phyloP scores from a whole-genome alignment of 148 eudicot genomes.

The Rhododendron ferrugineum region DNA sequence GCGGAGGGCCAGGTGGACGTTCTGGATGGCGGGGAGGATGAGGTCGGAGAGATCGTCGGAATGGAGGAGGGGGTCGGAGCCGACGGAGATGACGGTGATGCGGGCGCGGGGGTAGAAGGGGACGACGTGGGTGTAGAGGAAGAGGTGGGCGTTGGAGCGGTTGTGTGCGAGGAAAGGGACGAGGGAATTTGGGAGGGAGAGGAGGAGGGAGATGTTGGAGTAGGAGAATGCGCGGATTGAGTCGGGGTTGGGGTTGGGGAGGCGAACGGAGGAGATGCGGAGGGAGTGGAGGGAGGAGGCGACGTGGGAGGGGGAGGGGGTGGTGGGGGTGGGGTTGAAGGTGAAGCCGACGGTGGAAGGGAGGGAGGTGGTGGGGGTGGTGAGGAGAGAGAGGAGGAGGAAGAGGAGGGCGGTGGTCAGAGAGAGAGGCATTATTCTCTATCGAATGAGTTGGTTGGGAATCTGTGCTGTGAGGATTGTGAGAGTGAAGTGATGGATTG shows the following conservation, averaged over 20 bases:
- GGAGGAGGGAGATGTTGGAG: conserved; percentile 62
- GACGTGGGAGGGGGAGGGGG: conserved; percentile 27
- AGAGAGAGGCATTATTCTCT: background rate
- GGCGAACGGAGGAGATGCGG: conserved; percentile 46
- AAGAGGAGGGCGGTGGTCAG: background rate
- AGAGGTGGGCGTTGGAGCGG: conserved; percentile 48
- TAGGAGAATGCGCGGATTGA: conserved; percentile 58
- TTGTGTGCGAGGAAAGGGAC: conserved; percentile 54
- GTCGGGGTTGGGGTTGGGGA: conserved; percentile 42
- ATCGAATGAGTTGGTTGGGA: background rate
- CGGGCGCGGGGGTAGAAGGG: conserved; percentile 87
- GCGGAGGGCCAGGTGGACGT: conserved; percentile 42
- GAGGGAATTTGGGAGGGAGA: conserved; percentile 60
- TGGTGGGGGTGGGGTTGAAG: conserved; percentile 13
- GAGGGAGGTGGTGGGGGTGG: background rate
- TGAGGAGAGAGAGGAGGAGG: conserved; percentile 1
- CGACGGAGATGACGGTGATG: conserved; percentile 60
- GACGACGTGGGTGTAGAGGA: conserved; percentile 56
- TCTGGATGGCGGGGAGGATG: conserved; percentile 55
- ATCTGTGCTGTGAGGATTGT: background rate
- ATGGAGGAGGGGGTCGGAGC: conserved; percentile 29
- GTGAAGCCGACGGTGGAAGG: conserved; percentile 27
- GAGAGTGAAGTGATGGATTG: background rate
- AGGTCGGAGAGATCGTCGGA: conserved; percentile 20
- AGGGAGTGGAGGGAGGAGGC: conserved; percentile 28